Evolutionary conservation across 129 eudicot species (phyloP), one percentile per base, ranked within the genome.

Genomic region (Ambrosia trifida): DNA sequence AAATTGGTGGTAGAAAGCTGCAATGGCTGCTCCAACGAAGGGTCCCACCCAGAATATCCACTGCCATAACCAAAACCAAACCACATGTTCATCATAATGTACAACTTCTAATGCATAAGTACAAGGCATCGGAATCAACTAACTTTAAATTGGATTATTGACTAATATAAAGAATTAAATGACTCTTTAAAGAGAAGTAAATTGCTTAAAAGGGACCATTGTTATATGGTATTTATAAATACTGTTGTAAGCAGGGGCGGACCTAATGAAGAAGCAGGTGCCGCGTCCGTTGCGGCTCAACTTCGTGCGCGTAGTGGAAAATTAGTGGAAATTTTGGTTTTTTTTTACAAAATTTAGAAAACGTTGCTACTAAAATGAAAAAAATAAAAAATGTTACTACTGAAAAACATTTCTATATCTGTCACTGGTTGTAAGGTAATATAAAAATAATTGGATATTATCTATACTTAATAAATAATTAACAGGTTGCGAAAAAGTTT

Each of bases 11-110:
- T 91, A 91, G 78, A 91, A 88, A 2, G 97, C 97, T 72, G 97
- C 97, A 32, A 86, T 78, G 35, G 96, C 96, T 75, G 97, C 95
- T 14, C 96, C 96, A 17, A 84, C 51, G 56, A 91, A 83, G 31
- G 97, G 97, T 72, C 97, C 97, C 11, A 83, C 97, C 95, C 95
- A 91, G 78, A 86, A 89, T 30, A 89, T 77, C 93, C 96, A 86
- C 96, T 89, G 86, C 50, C 65, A 68, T 14, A 58, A 69, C 68
- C 12, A 19, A 47, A 49, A 30, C 28, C 30, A 47, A 49, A 30
- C 28, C 30, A 56, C 43, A 4, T 53, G 0, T 51, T 77, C 24
- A 69, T 60, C 16, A 18, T 20, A 20, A 69, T 2, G 70, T 69
- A 76, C 80, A 46, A 13, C 19, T 7, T 10, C 4, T 58, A 58